Evolutionary conservation across 352 stramenopile species (phyloP), one percentile per base, ranked within the genome.

Genomic region (Phytophthora ramorum): DNA sequence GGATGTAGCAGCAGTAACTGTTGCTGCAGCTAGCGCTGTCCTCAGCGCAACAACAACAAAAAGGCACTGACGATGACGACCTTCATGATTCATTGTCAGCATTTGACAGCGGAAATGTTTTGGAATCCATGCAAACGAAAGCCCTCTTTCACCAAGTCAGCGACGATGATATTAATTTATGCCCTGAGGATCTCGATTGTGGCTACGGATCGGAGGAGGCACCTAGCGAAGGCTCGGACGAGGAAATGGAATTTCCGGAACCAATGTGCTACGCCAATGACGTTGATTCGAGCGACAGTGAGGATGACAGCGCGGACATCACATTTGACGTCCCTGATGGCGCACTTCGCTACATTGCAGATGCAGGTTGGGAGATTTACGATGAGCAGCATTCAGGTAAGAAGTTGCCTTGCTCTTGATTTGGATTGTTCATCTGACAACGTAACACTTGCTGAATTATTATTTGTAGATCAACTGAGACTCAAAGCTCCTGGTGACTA

Each of bases 381-480:
- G 48, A 55, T 55, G 32, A 55, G 30, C 48, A 55, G 48, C n/a
- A 55, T 55, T 44, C 48, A 55, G 48, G 48, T 32, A 55, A 55
- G 48, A 55, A 45, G 12, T 24, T 45, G 6, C 17, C 48, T 30
- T 30, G 32, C 48, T 55, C 14, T 44, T 44, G 48, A 22, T 55
- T 41, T 55, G 48, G 30, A 45, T 55, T 19, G 32, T 30, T 45
- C n/a, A 55, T 30, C 14, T 44, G 14, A 32, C 7, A 45, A 55
- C 30, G 48, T 45, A 45, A 55, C n/a, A 45, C 48, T 45, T 28
- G 47, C 32, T 45, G 48, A 14, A 55, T 44, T 55, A 45, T 43
- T 43, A 44, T 45, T 44, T 55, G 30, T 22, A 55, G 48, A 55
- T 44, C 48, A 55, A 55, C 48, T 55, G n/a, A 55, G 48, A 14